A percentile compares a stretch with the other conserved stretches of the same genome.
Evolutionary conservation across 2,329 filamentous ascomycete species (phyloP).

Genomic region (Penicillium sp.): DNA sequence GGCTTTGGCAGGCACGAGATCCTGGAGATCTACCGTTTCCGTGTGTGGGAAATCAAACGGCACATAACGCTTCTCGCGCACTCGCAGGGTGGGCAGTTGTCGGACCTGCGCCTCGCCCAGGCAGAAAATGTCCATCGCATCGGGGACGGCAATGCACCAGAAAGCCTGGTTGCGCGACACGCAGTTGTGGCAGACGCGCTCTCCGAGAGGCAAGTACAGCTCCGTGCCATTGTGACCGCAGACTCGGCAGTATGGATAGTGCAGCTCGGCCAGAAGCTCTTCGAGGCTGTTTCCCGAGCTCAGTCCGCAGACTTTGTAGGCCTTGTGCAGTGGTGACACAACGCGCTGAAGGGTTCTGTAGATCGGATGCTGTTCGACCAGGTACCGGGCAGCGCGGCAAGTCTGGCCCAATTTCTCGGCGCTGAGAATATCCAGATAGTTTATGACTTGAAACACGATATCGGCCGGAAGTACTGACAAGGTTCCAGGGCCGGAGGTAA

Average conservation of each 20-base stretch:
- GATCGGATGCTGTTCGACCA: neutral
- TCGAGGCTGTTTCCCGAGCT: neutral
- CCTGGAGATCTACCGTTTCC: neutral
- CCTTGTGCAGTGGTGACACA: neutral
- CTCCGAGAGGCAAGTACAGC: constrained; percentile 13
- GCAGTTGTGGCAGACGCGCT: constrained; percentile 18
- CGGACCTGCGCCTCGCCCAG: neutral
- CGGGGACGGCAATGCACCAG: constrained; percentile 1
- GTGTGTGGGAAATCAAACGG: too few relatives aligned
- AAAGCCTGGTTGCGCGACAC: constrained; percentile 5
- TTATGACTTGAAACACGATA: constrained; percentile 4
- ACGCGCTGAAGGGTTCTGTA: neutral
- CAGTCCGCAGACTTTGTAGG: neutral
- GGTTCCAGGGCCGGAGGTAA: neutral
- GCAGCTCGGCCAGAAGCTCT: constrained; percentile 11
- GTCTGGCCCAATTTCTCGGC: constrained; percentile 1
- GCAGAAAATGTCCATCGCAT: constrained; percentile 4
- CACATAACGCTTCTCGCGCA: neutral
- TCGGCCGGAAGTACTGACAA: constrained; percentile 3
- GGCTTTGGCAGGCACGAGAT: constrained; percentile 1
- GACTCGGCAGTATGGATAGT: constrained; percentile 10
- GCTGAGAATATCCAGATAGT: constrained; percentile 1
- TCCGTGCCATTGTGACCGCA: constrained; percentile 7
- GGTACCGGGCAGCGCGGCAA: neutral
- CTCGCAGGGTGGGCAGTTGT: neutral